Base-by-base conservation (phyloP, 2,329 filamentous ascomycete genomes). In the Aspergillus uvarum region DNA sequence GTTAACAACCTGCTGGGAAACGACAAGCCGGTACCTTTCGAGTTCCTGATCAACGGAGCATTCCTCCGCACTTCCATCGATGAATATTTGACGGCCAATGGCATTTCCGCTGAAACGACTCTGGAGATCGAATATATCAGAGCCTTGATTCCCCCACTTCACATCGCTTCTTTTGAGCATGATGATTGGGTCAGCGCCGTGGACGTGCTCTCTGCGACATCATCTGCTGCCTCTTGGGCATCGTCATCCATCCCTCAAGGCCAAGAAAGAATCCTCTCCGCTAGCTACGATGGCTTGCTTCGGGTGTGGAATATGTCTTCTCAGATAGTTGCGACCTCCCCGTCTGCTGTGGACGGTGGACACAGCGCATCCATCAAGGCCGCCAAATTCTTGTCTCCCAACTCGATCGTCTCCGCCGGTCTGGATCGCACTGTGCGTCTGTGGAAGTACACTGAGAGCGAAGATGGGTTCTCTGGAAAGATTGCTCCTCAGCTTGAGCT, bases 181-280 rank as follows among this genome's bases (percentile, higher is more conserved):
- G 93, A 99, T 72, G 95, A 98, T 76, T 99, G 95, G 95, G 90
- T 99, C 52, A 91, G 91, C 73, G 85, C 86, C 26, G 87, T 98
- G 26, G 92, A 97, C 74, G 85, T 96, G 4, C 81, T 96, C 24
- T 93, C 92, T 0, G 76, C 77, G 14, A 86, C 83, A 12, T 89
- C 90, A 1, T 77, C 80, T 6, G 85, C 87, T 2, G 87, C 83
- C 21, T 73, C 75, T 57, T 88, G 85, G 84, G 80, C 81, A 10
- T 81, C 78, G 52, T 80, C 83, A 14, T 68, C 68, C 14, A 68
- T 80, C 51, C 75, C 77, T 26, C 77, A 77, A 42, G 85, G 86
- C 22, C 85, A 88, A 65, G 87, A 90, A 69, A 82, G 90, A 63
- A 89, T 98, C 61, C 80, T 96, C n/a, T 96, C 92, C n/a, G 92